Evolutionary conservation across 2,329 filamentous ascomycete genomes (phyloP).

Genomic region (Penicillium sp.): DNA sequence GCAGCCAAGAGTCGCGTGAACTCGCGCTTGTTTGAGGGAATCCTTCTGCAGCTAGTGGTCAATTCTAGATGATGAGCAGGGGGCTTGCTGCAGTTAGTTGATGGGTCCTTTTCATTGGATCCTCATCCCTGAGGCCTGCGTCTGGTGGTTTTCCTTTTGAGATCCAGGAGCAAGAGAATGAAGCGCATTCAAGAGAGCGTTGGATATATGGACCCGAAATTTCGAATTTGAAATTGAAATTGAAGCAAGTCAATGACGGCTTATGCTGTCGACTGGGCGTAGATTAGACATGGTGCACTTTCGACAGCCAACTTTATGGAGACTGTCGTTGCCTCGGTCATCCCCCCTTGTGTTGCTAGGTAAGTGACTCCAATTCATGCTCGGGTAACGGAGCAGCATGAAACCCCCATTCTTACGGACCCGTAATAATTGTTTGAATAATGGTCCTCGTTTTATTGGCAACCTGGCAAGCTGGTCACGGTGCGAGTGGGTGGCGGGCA

Average conservation of each 20-base stretch:
- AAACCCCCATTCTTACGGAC: not conserved
- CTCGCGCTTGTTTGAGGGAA: not conserved
- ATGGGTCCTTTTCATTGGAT: not conserved
- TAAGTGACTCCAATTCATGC: not conserved
- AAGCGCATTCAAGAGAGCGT: not conserved
- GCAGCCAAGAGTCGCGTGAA: not conserved
- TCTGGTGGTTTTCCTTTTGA: not conserved
- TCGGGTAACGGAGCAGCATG: not conserved
- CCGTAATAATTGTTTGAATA: constrained; percentile 1
- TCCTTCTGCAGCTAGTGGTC: not conserved
- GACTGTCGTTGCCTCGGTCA: not conserved
- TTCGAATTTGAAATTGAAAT: not conserved
- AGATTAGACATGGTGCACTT: not conserved
- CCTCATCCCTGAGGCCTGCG: not conserved
- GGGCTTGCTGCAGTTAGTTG: not conserved
- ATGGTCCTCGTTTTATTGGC: constrained; percentile 9
- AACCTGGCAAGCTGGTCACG: not conserved
- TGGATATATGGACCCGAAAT: not conserved
- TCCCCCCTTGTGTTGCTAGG: not conserved
- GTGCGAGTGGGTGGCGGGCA: constrained; percentile 1
- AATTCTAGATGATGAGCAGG: not conserved
- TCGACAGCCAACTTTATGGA: not conserved
- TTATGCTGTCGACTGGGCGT: not conserved
- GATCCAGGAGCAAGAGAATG: not conserved
- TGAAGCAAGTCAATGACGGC: not conserved